Conservation (phyloP, 192 early-diverging fungal species). For the Backusella macrospora region DNA sequence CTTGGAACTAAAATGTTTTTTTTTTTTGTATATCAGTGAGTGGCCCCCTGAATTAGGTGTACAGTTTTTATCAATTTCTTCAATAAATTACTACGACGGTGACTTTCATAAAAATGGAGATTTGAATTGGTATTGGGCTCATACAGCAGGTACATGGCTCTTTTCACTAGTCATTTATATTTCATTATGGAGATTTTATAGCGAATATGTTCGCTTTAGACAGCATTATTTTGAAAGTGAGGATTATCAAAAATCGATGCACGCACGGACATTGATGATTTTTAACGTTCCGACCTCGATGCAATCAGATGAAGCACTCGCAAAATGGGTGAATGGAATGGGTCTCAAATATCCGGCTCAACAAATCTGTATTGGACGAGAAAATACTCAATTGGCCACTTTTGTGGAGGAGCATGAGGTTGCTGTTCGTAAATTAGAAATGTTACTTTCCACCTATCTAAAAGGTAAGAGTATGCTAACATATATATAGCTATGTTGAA, state of each 20-base stretch:
- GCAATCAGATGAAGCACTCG: slow-evolving; percentile 59
- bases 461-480: slow-evolving; percentile 31
- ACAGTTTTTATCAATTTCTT: slow-evolving; percentile 34
- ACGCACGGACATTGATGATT: slow-evolving; percentile 70
- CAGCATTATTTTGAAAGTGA: slow-evolving; percentile 62
- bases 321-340: slow-evolving; percentile 48
- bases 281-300: slow-evolving; percentile 60
- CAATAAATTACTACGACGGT: slow-evolving; percentile 30
- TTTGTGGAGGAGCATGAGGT: slow-evolving; percentile 66
- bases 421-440: slow-evolving; percentile 66
- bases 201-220: slow-evolving; percentile 52
- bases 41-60: slow-evolving; percentile 32
- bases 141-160: slow-evolving; percentile 59
- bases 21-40: background rate
- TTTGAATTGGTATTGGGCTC: slow-evolving; percentile 63
- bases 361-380: slow-evolving; percentile 67
- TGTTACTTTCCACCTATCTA: slow-evolving; percentile 59
- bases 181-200: slow-evolving; percentile 56
- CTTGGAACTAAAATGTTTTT: background rate
- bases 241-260: slow-evolving; percentile 61
- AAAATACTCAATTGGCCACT: slow-evolving; percentile 65
- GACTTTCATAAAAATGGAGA: slow-evolving; percentile 28
- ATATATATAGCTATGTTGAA: background rate
- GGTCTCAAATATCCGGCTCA: slow-evolving; percentile 47
- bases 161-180: slow-evolving; percentile 59